phyloP scores from a whole-genome alignment of 2,329 filamentous ascomycete genomes.

The Penicillium brasilianum region DNA sequence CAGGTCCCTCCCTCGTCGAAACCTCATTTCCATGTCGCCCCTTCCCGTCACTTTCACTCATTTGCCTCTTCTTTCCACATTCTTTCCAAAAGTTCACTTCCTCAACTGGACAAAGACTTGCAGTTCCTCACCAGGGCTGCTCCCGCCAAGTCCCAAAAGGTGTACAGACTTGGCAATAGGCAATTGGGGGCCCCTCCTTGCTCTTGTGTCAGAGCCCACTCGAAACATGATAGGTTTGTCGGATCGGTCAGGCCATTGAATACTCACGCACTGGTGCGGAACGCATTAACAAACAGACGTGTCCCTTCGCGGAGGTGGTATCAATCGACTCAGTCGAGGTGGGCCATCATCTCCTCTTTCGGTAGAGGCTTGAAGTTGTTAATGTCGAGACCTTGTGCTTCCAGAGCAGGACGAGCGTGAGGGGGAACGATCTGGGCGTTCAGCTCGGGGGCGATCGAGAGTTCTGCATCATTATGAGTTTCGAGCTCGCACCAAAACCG shows the following conservation, averaged over 20 bases:
- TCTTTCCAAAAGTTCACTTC: not conserved
- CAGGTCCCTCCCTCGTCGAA: conserved; percentile 8
- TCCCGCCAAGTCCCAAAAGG: conserved; percentile 15
- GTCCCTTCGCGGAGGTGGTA: conserved; percentile 42
- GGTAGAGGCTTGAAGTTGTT: conserved; percentile 90
- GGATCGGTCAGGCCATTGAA: conserved; percentile 26
- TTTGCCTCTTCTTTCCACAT: not conserved
- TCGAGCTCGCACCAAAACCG: not conserved
- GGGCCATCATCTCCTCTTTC: conserved; percentile 97
- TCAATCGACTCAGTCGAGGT: conserved; percentile 76
- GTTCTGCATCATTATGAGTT: conserved; percentile 63
- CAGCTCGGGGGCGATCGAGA: conserved; percentile 89
- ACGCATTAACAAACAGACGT: conserved; percentile 45
- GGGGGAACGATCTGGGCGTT: conserved; percentile 86
- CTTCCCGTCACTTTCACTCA: not conserved
- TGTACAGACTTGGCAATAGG: conserved; percentile 31
- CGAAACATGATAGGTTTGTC: conserved; percentile 24
- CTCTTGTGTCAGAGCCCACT: conserved; percentile 37
- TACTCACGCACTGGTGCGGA: conserved; percentile 38
- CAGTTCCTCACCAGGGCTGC: conserved; percentile 5
- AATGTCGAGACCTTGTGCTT: conserved; percentile 82
- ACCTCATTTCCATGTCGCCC: conserved; percentile 8
- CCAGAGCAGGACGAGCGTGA: conserved; percentile 77
- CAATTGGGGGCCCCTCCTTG: conserved; percentile 19
- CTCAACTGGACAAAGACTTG: not conserved